Base-by-base conservation (phyloP, 176 grass and related monocot genomes). In the Raddia guianensis region DNA sequence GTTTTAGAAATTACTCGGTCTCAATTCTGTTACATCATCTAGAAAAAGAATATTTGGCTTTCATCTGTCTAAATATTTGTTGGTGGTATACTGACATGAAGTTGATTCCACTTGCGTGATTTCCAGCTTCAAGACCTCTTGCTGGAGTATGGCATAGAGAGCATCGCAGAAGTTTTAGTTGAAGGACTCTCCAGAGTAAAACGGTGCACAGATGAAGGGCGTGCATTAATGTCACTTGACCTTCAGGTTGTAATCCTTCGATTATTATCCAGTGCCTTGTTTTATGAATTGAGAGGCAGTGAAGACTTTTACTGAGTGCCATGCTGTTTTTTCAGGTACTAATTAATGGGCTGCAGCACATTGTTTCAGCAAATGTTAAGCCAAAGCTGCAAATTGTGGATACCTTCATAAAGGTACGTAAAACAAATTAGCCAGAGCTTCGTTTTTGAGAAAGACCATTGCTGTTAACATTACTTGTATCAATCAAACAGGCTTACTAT, bases 151-250 rank as follows among this genome's bases (percentile, higher is more conserved):
- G 97, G 97, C 80, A 76, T 93, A 82, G 93, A 99, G 74, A 88
- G 88, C 82, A 68, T 93, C 6, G 87, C 89, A 10, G 97, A 99
- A 88, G 86, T 86, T 67, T 79, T 99, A 79, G 88, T 96, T 66
- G 97, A 99, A 93, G 97, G 97, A 49, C 86, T 99, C 60, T 96
- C 97, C 19, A 92, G 97, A 84, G 89, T 99, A 72, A 99, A 93
- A 82, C 87, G 86, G 87, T 99, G 97, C 86, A 93, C 89, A 9
- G 97, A 99, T 80, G 97, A 96, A 93, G 93, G 97, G 3, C 88
- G 97, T 77, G 97, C 88, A 76, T 82, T 99, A 79, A 99, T 99
- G 97, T 99, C 91, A 68, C 89, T 99, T 71, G 97, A 99, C 73
- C 93, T 99, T 82, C 97, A 99, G 97, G 97, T 99, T 78, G 64